A percentile compares a stretch with the other conserved stretches of the same genome.
phyloP scores from a whole-genome alignment of 202 grass and related monocot species.

The Dendrocalamus latiflorus region DNA sequence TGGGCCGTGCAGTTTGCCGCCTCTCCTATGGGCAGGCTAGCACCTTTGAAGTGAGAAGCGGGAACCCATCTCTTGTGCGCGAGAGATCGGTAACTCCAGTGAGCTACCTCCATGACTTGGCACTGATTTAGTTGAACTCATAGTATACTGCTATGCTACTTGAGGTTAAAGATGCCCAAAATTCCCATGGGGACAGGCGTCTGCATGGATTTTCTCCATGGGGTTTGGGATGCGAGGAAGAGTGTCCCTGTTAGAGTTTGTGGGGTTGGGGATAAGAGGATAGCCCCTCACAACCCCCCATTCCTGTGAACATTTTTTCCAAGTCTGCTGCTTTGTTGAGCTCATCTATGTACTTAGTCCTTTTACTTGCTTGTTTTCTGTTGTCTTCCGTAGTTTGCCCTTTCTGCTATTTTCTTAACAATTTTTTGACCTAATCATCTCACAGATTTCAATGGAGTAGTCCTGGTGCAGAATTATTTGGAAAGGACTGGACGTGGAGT shows the following conservation, averaged over 20 bases:
- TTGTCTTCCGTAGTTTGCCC: not conserved
- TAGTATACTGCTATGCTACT: not conserved
- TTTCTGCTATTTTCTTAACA: not conserved
- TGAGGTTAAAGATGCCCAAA: not conserved
- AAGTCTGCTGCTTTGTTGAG: not conserved
- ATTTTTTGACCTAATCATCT: conserved; percentile 20
- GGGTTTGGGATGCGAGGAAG: not conserved
- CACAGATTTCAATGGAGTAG: conserved; percentile 97
- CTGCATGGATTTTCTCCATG: not conserved
- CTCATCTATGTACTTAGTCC: not conserved
- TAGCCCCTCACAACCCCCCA: not conserved
- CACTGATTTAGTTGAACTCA: not conserved
- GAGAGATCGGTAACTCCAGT: not conserved
- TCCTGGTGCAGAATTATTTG: conserved; percentile 98
- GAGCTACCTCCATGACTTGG: not conserved
- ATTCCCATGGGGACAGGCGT: not conserved
- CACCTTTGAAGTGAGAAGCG: too few species aligned
- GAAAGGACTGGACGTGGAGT: conserved; percentile 86
- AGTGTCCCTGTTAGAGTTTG: not conserved
- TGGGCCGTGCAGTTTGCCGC: too few species aligned
- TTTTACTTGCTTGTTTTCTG: not conserved
- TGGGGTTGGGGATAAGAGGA: not conserved
- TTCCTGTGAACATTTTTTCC: not conserved
- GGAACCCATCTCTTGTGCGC: too few species aligned
- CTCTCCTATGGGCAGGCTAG: too few species aligned